Conservation (phyloP, 495 filamentous ascomycete genomes). For the Gamarada debralockiae region DNA sequence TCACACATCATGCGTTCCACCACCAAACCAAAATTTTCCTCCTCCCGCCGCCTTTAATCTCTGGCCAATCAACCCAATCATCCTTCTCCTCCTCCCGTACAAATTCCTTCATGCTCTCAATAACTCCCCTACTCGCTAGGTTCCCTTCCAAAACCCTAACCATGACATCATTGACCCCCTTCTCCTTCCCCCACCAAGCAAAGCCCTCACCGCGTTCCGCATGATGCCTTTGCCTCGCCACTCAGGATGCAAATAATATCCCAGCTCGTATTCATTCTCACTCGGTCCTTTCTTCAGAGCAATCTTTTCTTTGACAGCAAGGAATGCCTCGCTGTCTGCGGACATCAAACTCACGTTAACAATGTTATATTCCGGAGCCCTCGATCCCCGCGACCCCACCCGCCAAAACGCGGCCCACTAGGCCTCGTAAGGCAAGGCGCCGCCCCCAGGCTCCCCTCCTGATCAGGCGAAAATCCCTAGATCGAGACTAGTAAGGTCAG, state of each 20-base stretch:
- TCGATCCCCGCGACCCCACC: no score
- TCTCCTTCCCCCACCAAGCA: slow-evolving; percentile 4
- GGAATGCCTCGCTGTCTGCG: background rate
- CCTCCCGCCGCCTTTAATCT: slow-evolving; percentile 12
- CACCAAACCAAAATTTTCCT: slow-evolving; percentile 3
- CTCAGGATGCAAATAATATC: slow-evolving; percentile 14
- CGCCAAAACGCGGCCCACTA: no score
- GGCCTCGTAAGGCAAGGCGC: no score
- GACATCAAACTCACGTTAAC: background rate
- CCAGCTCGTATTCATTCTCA: background rate
- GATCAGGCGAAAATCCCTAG: no score
- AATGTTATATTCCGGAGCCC: no score
- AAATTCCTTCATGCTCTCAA: slow-evolving; percentile 1
- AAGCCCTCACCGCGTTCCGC: slow-evolving; percentile 1
- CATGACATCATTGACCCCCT: background rate
- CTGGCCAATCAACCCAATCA: slow-evolving; percentile 6
- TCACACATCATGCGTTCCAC: slow-evolving; percentile 7
- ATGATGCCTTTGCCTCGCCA: slow-evolving; percentile 5
- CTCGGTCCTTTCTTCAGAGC: background rate
- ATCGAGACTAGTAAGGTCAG: no score
- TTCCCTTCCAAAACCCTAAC: slow-evolving; percentile 5
- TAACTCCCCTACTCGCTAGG: background rate
- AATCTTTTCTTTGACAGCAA: background rate
- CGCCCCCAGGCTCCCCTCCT: no score
- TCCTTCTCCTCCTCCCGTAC: background rate